Base-by-base conservation (phyloP, 164 flowering plant species). In the Hamamelis virginiana region DNA sequence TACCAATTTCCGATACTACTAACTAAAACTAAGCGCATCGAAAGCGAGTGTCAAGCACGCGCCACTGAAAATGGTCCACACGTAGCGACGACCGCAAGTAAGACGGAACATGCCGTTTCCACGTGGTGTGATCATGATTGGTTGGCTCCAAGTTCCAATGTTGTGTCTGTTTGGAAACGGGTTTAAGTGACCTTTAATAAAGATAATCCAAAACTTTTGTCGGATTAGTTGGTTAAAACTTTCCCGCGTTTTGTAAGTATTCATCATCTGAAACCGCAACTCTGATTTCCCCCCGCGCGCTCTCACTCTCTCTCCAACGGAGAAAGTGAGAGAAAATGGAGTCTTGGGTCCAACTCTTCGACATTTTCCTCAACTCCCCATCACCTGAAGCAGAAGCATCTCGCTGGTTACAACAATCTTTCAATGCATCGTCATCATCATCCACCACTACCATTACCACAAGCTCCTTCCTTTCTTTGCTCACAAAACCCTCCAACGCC, bases 341-440 rank as follows among this genome's bases (percentile, higher is more conserved):
- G 67, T 22, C 72, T 0, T 88, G 97, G 97, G 57, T 81, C 18
- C 89, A 92, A 0, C 85, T 92, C 12, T 76, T 91, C 15, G 81
- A 91, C 60, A 82, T 91, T 52, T 92, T 91, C 80, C 72, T 87
- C 45, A 88, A 83, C 55, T 84, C 88, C 5, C 78, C 87, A 26
- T 69, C 84, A 19, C 91, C 96, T 0, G 91, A 91, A 72, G 62
- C 74, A 14, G 90, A 87, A 47, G 94, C 92, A 1, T 84, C 90
- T 55, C 76, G 75, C 15, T 90, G 92, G 96, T 62, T 90, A 8
- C 84, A 81, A 48, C 81, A 80, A 23, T 73, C 87, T 13, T 78
- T 80, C 82, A 56, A 64, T 55, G 60, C 82, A 62, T 72, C 87
- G 12, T 63, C 80, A 2, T 57, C 80, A 15, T 44, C 80, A 4